Evolutionary conservation across 2,329 filamentous ascomycete species (phyloP), one percentile per base, ranked within the genome.

Genomic region (Exutisphaerella laricina): DNA sequence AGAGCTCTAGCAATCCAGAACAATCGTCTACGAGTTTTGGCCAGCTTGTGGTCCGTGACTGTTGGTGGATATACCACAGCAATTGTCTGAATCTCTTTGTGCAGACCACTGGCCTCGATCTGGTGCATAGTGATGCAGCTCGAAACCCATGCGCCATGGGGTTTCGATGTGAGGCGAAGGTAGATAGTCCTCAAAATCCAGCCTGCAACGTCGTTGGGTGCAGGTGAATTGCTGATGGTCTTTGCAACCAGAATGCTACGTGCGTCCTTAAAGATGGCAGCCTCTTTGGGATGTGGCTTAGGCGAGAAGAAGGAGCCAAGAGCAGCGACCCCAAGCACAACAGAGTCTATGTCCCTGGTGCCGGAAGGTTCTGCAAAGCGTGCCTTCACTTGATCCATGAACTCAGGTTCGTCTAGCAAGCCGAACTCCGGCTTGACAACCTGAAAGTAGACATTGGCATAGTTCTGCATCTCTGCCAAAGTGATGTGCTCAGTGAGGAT

Each of bases 121-220:
- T 79, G 67, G 49, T 80, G 77, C 73, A 80, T 76, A n/a, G 76
- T 58, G 1, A 71, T 72, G 41, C 70, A 78, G 49, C 73, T 78
- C 0, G 75, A 72, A 58, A 79, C 71, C 77, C 75, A 78, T 2
- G 75, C 68, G 2, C 67, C 67, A 44, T 79, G 71, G 1, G 75
- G 75, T 1, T 71, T 66, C 1, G 67, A 70, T 0, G 74, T 73
- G 39, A 76, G 67, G 6, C 77, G 67, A 5, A 80, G 61, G 44
- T 79, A 79, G 1, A 73, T 65, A 0, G 72, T 71, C 3, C 75
- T 70, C 4, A 80, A 66, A 0, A 77, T 61, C 77, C 76, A 79
- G 0, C 64, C 71, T 0, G 66, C 69, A 13, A 74, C 59, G 14
- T 61, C 65, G 2, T 67, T 62, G 0, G 66, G 56, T 0, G 66